Conservation (phyloP, 495 filamentous ascomycete genomes). For the Paragyromitra xinjiangensis region DNA sequence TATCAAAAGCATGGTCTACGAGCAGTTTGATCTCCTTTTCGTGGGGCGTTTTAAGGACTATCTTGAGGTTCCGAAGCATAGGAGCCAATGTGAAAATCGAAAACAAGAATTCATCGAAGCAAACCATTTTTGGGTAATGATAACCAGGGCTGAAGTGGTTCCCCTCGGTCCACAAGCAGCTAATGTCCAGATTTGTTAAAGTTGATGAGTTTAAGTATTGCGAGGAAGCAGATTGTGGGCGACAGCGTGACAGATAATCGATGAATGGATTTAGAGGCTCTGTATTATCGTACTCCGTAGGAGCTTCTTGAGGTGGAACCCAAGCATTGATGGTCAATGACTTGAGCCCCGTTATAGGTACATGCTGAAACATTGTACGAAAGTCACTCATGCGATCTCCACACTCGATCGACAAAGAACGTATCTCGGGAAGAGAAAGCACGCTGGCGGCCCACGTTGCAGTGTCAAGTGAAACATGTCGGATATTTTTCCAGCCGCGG, state of each 20-base stretch:
- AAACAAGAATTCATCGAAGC: constrained; percentile 29
- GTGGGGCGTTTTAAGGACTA: constrained; percentile 24
- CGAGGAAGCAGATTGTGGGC: not conserved
- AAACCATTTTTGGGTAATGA: constrained; percentile 6
- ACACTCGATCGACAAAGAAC: constrained; percentile 23
- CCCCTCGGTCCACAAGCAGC: not conserved
- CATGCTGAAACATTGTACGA: constrained; percentile 16
- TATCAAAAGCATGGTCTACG: not conserved
- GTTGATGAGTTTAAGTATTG: not conserved
- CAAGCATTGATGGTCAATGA: constrained; percentile 21
- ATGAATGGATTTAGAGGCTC: constrained; percentile 34
- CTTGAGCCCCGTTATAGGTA: constrained; percentile 23
- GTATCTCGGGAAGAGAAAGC: constrained; percentile 9
- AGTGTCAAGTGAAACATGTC: constrained; percentile 27
- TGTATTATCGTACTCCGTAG: not conserved
- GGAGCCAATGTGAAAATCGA: constrained; percentile 37
- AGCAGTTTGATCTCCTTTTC: constrained; percentile 10
- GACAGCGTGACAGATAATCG: constrained; percentile 37
- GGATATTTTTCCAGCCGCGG: constrained; percentile 28
- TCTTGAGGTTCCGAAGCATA: constrained; percentile 20
- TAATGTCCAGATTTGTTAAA: constrained; percentile 27
- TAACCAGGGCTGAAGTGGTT: not conserved
- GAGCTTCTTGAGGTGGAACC: constrained; percentile 1
- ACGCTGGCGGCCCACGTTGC: constrained; percentile 19
- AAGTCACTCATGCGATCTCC: constrained; percentile 9